Base-by-base conservation (phyloP, 192 early-diverging fungal genomes). In the Lunasporangiospora selenospora region DNA sequence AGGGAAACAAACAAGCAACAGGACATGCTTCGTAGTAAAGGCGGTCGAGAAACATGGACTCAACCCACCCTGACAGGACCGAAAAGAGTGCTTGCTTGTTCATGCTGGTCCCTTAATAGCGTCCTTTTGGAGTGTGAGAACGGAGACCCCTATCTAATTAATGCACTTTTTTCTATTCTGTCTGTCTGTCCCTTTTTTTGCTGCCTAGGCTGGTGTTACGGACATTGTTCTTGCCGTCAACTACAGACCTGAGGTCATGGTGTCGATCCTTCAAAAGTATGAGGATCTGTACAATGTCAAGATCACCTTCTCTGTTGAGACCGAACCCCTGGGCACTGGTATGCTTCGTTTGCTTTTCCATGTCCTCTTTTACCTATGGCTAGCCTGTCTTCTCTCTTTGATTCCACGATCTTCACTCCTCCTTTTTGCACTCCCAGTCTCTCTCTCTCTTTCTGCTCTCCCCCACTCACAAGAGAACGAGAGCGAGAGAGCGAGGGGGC, bases 171-270 rank as follows among this genome's bases (percentile, higher is more conserved):
- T 43, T 27, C 15, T 19, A 11, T 36, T 23, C 37, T 44, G 32
- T 34, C 21, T 53, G 31, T 38, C 30, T 36, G 15, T 57, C 38
- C 46, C 40, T 61, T 61, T 40, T 38, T 21, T 48, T 53, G 52
- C 39, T 18, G 30, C 41, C 21, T 87, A 98, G 95, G 93, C 92
- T 61, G 97, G 97, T 55, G 97, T 99, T 38, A 94, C 85, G 29
- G 96, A 99, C 79, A 93, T 99, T 44, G 95, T 99, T 6, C 84
- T 99, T 57, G 97, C 97, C 52, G 97, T 99, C 71, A 98, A 97
- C 80, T 99, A 99, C 90, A 92, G 93, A 60, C 97, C 97, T 32
- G 96, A 99, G 75, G 87, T 94, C 59, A 99, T 99, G 97, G 95
- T 93, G 7, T 78, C 88, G 2, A 87, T 93, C 36, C 92, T 99